A percentile compares a stretch with the other conserved stretches of the same genome.
These are phyloP conservation scores for Penicillium sp. DNA, from an alignment of 2,329 filamentous ascomycete genomes.

Conservation along the genomic window DNA sequence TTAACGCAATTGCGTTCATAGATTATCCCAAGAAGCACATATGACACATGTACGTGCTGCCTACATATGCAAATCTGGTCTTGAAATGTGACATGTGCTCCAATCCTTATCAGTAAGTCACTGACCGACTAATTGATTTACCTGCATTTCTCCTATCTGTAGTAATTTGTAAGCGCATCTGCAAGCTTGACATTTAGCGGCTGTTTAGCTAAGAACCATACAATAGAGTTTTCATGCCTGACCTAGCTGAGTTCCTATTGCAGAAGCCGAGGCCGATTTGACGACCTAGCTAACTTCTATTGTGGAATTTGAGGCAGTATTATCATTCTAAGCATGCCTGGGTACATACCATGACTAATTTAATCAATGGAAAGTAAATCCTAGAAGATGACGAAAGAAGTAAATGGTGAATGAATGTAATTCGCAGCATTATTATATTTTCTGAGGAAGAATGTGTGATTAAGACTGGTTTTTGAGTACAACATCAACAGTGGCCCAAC, in stretches of 20 bases:
- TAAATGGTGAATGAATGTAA: neutral
- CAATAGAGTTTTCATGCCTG: neutral
- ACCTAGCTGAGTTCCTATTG: neutral
- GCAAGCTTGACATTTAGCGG: neutral
- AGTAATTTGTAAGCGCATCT: neutral
- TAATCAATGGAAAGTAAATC: no score
- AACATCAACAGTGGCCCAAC: conserved; percentile 3
- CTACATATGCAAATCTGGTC: neutral
- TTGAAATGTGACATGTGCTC: neutral
- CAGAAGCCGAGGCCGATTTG: no score
- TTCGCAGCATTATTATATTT: conserved; percentile 1
- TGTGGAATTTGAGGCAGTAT: neutral
- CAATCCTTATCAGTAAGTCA: neutral
- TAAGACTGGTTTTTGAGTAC: conserved; percentile 6
- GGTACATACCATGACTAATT: neutral
- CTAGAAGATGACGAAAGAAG: neutral
- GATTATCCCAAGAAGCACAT: neutral
- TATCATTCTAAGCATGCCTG: neutral
- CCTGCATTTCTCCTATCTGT: neutral
- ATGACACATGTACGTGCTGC: neutral
- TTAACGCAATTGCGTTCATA: neutral
- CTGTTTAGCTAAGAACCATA: neutral
- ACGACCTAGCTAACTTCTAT: no score
- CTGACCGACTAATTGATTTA: neutral
- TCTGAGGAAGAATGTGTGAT: conserved; percentile 4